Evolutionary conservation across 495 filamentous ascomycete species (phyloP), one percentile per base, ranked within the genome.

Genomic region (Podospora bellae-mahoneyi): DNA sequence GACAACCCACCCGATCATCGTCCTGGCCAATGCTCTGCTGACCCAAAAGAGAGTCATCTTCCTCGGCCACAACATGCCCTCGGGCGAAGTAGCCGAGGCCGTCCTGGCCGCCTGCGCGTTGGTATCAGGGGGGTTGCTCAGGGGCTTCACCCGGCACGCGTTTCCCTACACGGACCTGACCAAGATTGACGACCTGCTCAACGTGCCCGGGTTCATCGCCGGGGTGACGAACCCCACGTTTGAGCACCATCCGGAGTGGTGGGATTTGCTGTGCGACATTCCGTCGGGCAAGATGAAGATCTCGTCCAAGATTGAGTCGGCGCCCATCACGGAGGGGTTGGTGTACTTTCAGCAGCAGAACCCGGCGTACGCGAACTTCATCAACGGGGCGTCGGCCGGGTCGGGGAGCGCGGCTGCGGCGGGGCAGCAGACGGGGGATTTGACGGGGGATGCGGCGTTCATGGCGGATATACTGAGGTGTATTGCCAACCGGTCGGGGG

Each of bases 101-200:
- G 95, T 99, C 6, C 84, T 99, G 0, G 95, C 92, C 2, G 93
- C 94, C 1, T 98, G 94, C 77, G 92, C 95, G 5, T 85, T 99
- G 34, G 94, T 91, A 23, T 97, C 93, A 27, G 96, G 95, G n/a
- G 95, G 96, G 26, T 84, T 97, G n/a, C 82, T 99, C 19, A 83
- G 92, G 56, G 95, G 96, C 26, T 98, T 98, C 78, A 97, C 93
- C 20, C 88, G 95, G n/a, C 92, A 97, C 80, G 96, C 96, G 16
- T 99, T 99, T 75, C 95, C 95, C 5, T 99, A 99, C 76, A 99
- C 95, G 6, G 95, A 99, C 78, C 84, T 99, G 23, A 96, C 92
- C 57, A 99, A 99, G 78, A 92, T 99, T 61, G 95, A 99, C 71
- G 95, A 98, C 75, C 86, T 99, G 5, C 84, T 98, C 34, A 91